Percentiles rank a stretch among this genome's conserved stretches.
These are phyloP conservation scores for Apiospora aurea DNA, from an alignment of 2,329 filamentous ascomycete species.

Conservation along the genomic window DNA sequence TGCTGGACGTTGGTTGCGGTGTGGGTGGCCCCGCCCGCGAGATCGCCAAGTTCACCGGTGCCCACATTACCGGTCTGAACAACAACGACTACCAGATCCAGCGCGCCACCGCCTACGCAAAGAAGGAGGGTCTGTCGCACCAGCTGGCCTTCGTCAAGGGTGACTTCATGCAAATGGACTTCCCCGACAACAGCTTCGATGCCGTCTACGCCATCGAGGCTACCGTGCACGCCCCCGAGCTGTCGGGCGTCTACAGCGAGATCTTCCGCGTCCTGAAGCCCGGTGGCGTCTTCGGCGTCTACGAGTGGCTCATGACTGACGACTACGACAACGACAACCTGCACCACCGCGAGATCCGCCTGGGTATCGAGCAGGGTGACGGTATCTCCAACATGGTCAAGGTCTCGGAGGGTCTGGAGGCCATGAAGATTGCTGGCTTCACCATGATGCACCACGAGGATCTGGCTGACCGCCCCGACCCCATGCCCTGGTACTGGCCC, in stretches of 20 bases:
- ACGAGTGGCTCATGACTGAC: slow-evolving; percentile 99
- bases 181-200: slow-evolving; percentile 90
- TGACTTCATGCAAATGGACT: slow-evolving; percentile 99
- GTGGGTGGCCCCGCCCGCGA: slow-evolving; percentile 94
- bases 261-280: slow-evolving; percentile 97
- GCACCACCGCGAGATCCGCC: slow-evolving; percentile 85
- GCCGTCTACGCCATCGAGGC: slow-evolving; percentile 98
- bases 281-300: slow-evolving; percentile 93
- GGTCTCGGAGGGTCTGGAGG: slow-evolving; percentile 78
- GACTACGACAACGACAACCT: slow-evolving; percentile 89
- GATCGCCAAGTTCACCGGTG: slow-evolving; percentile 94
- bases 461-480: slow-evolving; percentile 77
- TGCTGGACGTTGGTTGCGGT: slow-evolving; percentile 96
- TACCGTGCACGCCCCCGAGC: slow-evolving; percentile 89
- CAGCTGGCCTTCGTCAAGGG: slow-evolving; percentile 91
- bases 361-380: slow-evolving; percentile 94
- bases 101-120: slow-evolving; percentile 84
- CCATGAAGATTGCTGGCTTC: slow-evolving; percentile 89
- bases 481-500: slow-evolving; percentile 93
- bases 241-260: slow-evolving; percentile 91
- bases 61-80: slow-evolving; percentile 90
- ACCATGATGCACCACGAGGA: slow-evolving; percentile 85
- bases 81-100: slow-evolving; percentile 99
- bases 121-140: slow-evolving; percentile 79
- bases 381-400: slow-evolving; percentile 98